These are phyloP conservation scores for Pascua guehoae DNA, from an alignment of 1,284 basidiomycete genomes.

Conservation along the genomic window DNA sequence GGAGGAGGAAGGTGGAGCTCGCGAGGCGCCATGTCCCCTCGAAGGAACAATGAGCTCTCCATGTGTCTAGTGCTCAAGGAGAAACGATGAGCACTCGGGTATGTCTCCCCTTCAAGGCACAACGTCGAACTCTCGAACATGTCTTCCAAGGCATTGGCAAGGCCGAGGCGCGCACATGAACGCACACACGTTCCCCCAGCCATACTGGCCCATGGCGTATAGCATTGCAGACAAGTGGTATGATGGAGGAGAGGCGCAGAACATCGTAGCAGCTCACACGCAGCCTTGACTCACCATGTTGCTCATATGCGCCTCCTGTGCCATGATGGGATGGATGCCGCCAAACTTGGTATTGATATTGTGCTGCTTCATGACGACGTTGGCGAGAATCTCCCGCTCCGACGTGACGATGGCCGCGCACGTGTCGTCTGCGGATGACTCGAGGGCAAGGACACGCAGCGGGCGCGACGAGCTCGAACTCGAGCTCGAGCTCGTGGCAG, in stretches of 20 bases:
- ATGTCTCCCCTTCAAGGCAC: too few species aligned
- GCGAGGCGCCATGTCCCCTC: too few species aligned
- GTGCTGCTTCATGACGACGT: conserved; percentile 76
- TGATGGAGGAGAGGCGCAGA: conserved; percentile 1
- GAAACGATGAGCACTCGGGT: too few species aligned
- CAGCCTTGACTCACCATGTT: conserved; percentile 63
- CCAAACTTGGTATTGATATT: conserved; percentile 56
- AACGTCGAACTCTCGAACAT: too few species aligned
- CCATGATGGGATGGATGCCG: conserved; percentile 77
- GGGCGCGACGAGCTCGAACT: conserved; percentile 13
- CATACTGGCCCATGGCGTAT: too few species aligned
- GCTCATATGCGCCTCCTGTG: conserved; percentile 62
- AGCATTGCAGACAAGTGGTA: background rate
- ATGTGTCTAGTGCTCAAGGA: too few species aligned
- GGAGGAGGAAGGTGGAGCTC: too few species aligned
- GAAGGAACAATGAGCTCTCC: too few species aligned
- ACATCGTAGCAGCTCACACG: too few species aligned
- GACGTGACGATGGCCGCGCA: conserved; percentile 77
- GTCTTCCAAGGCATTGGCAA: too few species aligned
- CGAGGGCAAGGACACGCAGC: conserved; percentile 66
- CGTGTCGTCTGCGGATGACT: conserved; percentile 81
- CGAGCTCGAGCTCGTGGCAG: background rate
- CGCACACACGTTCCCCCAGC: too few species aligned
- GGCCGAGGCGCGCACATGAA: too few species aligned
- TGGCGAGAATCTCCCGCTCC: conserved; percentile 65